A percentile compares a stretch with the other conserved stretches of the same genome.
Conservation (phyloP, 2,329 filamentous ascomycete genomes). For the Fusarium globosum region DNA sequence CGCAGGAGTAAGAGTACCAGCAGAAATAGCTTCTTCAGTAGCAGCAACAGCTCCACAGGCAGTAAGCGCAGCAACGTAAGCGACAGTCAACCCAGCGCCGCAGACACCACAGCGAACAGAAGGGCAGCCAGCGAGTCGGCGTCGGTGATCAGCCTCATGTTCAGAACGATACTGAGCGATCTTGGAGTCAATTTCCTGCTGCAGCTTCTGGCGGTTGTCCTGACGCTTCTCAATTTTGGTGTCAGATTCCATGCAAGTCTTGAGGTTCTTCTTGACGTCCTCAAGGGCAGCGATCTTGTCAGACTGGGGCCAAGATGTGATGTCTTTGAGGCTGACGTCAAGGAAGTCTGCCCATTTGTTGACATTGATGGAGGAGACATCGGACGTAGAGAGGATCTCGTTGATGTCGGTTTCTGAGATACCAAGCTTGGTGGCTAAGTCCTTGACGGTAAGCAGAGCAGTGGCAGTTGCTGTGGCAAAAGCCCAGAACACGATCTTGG, state of each 20-base stretch:
- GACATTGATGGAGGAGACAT: constrained; percentile 2
- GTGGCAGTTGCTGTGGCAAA: neutral
- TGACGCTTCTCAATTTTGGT: neutral
- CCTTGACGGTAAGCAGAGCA: neutral
- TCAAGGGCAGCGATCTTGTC: neutral
- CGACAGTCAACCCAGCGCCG: neutral
- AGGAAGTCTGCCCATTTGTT: constrained; percentile 4
- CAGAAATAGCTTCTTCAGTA: constrained; percentile 1
- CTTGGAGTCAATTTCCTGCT: neutral
- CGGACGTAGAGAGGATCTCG: neutral
- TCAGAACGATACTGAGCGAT: neutral
- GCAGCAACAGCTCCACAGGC: neutral
- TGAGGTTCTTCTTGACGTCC: neutral
- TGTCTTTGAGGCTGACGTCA: neutral
- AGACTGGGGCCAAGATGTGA: neutral
- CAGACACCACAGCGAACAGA: constrained; percentile 1
- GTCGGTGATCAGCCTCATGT: neutral
- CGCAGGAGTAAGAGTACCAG: neutral
- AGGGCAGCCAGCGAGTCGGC: neutral
- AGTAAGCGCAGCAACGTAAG: constrained; percentile 1
- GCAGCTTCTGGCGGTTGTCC: neutral
- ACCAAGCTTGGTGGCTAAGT: constrained; percentile 1
- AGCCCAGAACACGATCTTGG: neutral
- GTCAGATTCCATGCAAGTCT: neutral
- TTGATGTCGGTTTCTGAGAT: neutral